Percentiles rank a stretch among this genome's conserved stretches.
These are phyloP conservation scores for Piper betle DNA, from an alignment of 164 flowering plant genomes.

Conservation along the genomic window DNA sequence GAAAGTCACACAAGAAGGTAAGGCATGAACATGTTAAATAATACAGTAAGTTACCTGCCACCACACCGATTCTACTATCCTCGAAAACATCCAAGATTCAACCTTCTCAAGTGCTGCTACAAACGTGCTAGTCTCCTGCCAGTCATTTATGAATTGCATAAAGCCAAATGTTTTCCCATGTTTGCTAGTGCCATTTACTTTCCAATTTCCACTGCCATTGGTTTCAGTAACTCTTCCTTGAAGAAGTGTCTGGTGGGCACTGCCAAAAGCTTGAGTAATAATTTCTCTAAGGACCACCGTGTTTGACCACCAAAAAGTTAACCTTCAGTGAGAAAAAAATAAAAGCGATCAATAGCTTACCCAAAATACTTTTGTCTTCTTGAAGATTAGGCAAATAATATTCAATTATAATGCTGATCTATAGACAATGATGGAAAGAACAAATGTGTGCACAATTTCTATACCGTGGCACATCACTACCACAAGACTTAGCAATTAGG, in stretches of 20 bases:
- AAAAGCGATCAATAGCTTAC: background rate
- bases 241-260: conserved; percentile 31
- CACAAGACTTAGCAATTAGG: conserved; percentile 81
- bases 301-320: conserved; percentile 95
- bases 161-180: conserved; percentile 31
- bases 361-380: too few relatives aligned
- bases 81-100: conserved; percentile 91
- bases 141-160: conserved; percentile 48
- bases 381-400: too few relatives aligned
- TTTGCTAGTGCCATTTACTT: conserved; percentile 27
- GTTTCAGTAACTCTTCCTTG: conserved; percentile 22
- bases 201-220: conserved; percentile 42
- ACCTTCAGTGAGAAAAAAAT: conserved; percentile 30
- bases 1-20: too few relatives aligned
- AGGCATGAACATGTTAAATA: background rate
- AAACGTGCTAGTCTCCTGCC: conserved; percentile 90
- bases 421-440: background rate
- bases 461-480: conserved; percentile 91
- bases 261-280: conserved; percentile 68
- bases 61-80: conserved; percentile 96
- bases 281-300: conserved; percentile 78
- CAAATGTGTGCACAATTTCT: background rate
- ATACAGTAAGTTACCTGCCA: conserved; percentile 63
- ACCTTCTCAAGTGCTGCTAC: conserved; percentile 70
- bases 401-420: background rate